Percentiles rank a stretch among this genome's conserved stretches.
phyloP scores from a whole-genome alignment of 192 early-diverging fungal species.

The Coemansia sp. region DNA sequence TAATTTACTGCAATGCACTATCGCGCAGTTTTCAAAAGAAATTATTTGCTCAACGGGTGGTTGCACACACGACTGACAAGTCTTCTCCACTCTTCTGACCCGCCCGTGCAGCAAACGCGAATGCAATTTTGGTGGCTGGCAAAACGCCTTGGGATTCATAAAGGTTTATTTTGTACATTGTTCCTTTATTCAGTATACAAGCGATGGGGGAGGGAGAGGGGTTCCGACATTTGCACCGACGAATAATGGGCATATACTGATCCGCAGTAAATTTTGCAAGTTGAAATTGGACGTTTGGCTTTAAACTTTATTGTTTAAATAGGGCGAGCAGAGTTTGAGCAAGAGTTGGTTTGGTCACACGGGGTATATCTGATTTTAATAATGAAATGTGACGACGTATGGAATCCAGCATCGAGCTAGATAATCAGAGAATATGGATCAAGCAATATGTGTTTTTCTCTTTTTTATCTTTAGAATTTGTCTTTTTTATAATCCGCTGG shows the following conservation, averaged over 20 bases:
- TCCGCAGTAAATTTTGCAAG: background rate
- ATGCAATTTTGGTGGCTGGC: conserved; percentile 12
- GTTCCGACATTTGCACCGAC: background rate
- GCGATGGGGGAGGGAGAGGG: background rate
- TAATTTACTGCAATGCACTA: background rate
- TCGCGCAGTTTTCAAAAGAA: background rate
- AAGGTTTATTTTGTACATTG: background rate
- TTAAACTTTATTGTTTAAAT: background rate
- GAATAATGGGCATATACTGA: background rate
- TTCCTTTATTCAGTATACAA: background rate
- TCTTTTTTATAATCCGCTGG: too few species aligned
- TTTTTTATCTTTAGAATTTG: too few species aligned
- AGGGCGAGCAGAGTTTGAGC: too few species aligned
- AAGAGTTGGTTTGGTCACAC: too few species aligned
- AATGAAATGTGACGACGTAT: too few species aligned
- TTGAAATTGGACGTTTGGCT: background rate
- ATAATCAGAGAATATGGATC: too few species aligned
- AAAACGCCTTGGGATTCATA: background rate
- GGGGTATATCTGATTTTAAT: too few species aligned
- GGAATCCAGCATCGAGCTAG: too few species aligned
- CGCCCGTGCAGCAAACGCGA: conserved; percentile 1
- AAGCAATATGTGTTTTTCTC: too few species aligned
- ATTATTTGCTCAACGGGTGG: background rate
- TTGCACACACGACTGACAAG: conserved; percentile 7
- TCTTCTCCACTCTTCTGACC: conserved; percentile 30